Evolutionary conservation across 768 basidiomycete genomes (phyloP).

Genomic region (Amanita subjunquillea): DNA sequence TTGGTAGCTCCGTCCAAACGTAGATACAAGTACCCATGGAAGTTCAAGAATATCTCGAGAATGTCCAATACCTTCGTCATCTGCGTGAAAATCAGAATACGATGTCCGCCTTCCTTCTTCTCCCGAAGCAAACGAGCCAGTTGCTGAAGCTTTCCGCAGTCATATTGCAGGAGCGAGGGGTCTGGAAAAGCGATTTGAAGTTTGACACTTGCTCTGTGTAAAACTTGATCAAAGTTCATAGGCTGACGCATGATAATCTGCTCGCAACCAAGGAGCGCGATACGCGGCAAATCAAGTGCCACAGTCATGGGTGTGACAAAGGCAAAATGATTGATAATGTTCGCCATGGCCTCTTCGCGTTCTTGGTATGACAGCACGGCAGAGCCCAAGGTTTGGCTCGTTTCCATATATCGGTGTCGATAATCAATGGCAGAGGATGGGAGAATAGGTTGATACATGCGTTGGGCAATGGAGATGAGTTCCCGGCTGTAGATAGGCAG

Average conservation of each 20-base stretch:
- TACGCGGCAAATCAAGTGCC: slow-evolving; percentile 58
- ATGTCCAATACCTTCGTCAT: slow-evolving; percentile 95
- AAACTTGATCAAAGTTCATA: slow-evolving; percentile 47
- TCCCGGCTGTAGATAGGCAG: slow-evolving; percentile 39
- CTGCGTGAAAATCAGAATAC: slow-evolving; percentile 91
- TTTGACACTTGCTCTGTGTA: slow-evolving; percentile 73
- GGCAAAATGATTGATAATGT: slow-evolving; percentile 57
- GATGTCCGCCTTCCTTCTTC: slow-evolving; percentile 81
- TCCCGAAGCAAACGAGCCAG: slow-evolving; percentile 71
- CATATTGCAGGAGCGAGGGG: slow-evolving; percentile 81
- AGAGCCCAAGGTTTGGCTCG: slow-evolving; percentile 26
- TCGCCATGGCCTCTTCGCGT: slow-evolving; percentile 45
- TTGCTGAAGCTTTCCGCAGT: slow-evolving; percentile 91
- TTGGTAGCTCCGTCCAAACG: slow-evolving; percentile 93
- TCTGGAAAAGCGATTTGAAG: slow-evolving; percentile 92
- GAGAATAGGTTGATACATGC: slow-evolving; percentile 34
- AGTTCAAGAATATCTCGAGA: slow-evolving; percentile 85
- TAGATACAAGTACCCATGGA: slow-evolving; percentile 89
- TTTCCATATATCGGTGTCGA: slow-evolving; percentile 31
- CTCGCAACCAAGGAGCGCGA: slow-evolving; percentile 41
- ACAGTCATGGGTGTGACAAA: slow-evolving; percentile 76
- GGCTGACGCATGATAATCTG: slow-evolving; percentile 18
- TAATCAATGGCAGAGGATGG: slow-evolving; percentile 37
- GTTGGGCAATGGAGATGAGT: slow-evolving; percentile 26
- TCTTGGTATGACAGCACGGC: slow-evolving; percentile 55